Evolutionary conservation across 345 rosid species (phyloP).

Genomic region (Sonneratia caseolaris): DNA sequence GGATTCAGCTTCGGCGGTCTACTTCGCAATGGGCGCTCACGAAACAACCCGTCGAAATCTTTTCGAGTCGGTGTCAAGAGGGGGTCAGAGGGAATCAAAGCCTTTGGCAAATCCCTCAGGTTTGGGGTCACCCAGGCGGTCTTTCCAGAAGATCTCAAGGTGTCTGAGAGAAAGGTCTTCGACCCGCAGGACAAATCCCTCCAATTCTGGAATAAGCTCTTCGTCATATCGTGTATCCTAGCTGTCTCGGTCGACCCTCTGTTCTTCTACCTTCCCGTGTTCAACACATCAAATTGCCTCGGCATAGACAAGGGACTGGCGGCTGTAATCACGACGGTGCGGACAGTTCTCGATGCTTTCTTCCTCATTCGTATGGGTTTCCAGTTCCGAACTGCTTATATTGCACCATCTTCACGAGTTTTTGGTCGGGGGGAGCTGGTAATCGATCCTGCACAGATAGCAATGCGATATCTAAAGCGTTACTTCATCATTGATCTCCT

Average conservation of each 20-base stretch:
- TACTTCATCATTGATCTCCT: constrained; percentile 65
- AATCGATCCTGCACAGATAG: constrained; percentile 70
- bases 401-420: constrained; percentile 89
- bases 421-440: constrained; percentile 93
- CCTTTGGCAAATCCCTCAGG: constrained; percentile 42
- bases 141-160: constrained; percentile 72
- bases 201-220: constrained; percentile 66
- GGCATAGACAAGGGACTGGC: constrained; percentile 51
- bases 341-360: constrained; percentile 54
- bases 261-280: constrained; percentile 71
- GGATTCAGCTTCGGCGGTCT: constrained; percentile 32
- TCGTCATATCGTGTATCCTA: constrained; percentile 61
- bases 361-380: constrained; percentile 59
- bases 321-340: constrained; percentile 40
- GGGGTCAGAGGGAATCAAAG: constrained; percentile 53
- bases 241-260: constrained; percentile 74
- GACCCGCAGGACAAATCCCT: constrained; percentile 84
- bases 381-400: constrained; percentile 73
- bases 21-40: constrained; percentile 18
- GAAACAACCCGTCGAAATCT: constrained; percentile 41
- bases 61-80: constrained; percentile 39
- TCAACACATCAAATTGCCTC: constrained; percentile 44
- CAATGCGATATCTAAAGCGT: constrained; percentile 52
- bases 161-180: constrained; percentile 50
- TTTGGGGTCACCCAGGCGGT: constrained; percentile 50